Base-by-base conservation (phyloP, 306 rosid species). In the Purshia tridentata region DNA sequence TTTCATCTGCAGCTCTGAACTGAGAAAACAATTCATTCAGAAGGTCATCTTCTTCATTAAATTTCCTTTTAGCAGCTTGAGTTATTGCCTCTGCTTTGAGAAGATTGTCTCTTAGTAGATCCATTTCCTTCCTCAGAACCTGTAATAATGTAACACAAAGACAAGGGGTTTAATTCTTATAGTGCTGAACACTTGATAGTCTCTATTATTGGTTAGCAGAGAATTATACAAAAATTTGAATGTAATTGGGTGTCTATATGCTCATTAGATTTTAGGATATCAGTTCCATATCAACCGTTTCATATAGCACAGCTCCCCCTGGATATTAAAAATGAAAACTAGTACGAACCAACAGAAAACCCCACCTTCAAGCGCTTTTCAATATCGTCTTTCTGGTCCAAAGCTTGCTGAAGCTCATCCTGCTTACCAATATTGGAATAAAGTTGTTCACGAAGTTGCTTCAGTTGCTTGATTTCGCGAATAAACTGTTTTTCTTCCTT, bases 401-500 rank as follows among this genome's bases (percentile, higher is more conserved):
- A 44, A 58, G 90, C 80, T 72, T 83, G 83, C 70, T 80, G 89
- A 74, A 84, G 81, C 64, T 85, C 89, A 37, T 86, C 87, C 86
- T 86, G 86, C 75, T 83, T 88, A 63, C 83, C 91, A 63, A 85
- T 69, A 73, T 49, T 81, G 40, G 72, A 81, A 67, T 90, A 83
- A 74, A 92, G 71, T 70, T 90, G 90, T 62, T 88, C 90, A 9
- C 93, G 92, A 15, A 39, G 84, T 76, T 89, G 98, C 84, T 86
- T 89, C 85, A 83, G 72, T 78, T 83, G 92, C 80, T 90, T 85
- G 71, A 92, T 92, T 79, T 89, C 93, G 65, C 87, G 93, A 73
- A 92, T 77, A 75, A 82, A 79, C 62, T 85, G 90, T 66, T 89
- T 92, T 85, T 92, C 98, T 78, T 92, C 92, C 67, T 84, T 88